Percentiles rank a stretch among this genome's conserved stretches.
Conservation (phyloP, 1,284 basidiomycete species). For the Cutaneotrichosporon daszewskae region DNA sequence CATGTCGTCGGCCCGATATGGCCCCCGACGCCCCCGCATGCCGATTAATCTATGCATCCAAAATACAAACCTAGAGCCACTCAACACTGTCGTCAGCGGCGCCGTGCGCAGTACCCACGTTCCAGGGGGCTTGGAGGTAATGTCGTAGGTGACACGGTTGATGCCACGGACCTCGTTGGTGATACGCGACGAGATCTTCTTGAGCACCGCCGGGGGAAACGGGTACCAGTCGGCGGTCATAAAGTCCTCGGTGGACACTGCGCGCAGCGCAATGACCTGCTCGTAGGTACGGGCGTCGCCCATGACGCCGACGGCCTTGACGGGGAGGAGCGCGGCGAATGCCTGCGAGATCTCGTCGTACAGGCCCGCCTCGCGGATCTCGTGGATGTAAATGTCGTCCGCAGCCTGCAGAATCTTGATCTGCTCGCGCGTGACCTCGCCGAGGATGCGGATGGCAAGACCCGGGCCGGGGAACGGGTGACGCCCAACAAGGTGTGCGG, state of each 20-base stretch:
- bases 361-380: conserved; percentile 85
- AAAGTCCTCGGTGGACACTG: conserved; percentile 90
- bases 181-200: conserved; percentile 90
- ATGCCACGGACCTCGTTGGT: conserved; percentile 88
- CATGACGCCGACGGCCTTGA: conserved; percentile 95
- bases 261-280: conserved; percentile 81
- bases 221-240: conserved; percentile 98
- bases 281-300: conserved; percentile 97
- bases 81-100: conserved; percentile 32
- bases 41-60: conserved; percentile 9
- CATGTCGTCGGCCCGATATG: no score
- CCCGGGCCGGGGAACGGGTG: conserved; percentile 99
- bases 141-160: conserved; percentile 91
- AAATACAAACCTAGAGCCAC: conserved; percentile 30
- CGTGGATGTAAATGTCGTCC: conserved; percentile 95
- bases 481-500: conserved; percentile 85
- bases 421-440: conserved; percentile 87
- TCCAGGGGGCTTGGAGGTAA: conserved; percentile 95
- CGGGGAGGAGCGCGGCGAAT: conserved; percentile 94
- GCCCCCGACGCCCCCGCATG: no score
- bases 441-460: conserved; percentile 96
- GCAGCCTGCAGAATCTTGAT: conserved; percentile 92
- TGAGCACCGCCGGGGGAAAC: conserved; percentile 87
- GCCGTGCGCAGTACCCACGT: conserved; percentile 45
- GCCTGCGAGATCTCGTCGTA: conserved; percentile 96